Base-by-base conservation (phyloP, 177 flowering plant species). In the Vitis hybrid region DNA sequence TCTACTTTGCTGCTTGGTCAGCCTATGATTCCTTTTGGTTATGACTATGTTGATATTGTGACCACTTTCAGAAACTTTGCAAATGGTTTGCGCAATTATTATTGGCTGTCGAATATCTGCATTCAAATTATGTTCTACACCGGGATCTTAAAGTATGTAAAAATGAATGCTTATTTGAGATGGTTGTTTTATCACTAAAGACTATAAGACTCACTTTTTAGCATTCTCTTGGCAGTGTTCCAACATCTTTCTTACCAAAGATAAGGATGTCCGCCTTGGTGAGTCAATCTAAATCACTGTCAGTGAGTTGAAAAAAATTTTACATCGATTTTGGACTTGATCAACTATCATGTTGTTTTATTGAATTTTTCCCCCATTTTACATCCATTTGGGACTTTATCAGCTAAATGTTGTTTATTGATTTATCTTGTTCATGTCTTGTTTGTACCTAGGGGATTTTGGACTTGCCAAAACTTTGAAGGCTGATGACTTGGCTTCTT, bases 401-500 rank as follows among this genome's bases (percentile, higher is more conserved):
- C 46, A 40, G 46, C 46, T 40, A 40, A 40, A 40, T 40, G 6
- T 7, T 40, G 5, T 40, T 40, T 67, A 10, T 48, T 64, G 27
- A 46, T 48, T 63, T 48, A 15, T 52, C 18, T 21, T 62, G 32
- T 55, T 32, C 5, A 17, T 62, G 48, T 59, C 8, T 73, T 51
- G 52, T 35, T 72, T 72, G 10, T 68, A 11, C 81, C 24, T 82
- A 95, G 99, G 99, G 76, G 99, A 95, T 80, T 95, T 95, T 84
- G 99, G 99, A 65, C 98, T 95, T 69, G 99, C 99, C 51, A 95
- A 95, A 75, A 93, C 98, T 52, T 69, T 95, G 71, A 93, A 91
- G 84, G 94, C 91, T 14, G 99, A 95, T 81, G 99, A 95, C 77
- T 84, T 95, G 86, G 86, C 99, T 79, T 93, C 99, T 75, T 95